Conservation (phyloP, 208 protist genomes). For the Crithidia brevicula region DNA sequence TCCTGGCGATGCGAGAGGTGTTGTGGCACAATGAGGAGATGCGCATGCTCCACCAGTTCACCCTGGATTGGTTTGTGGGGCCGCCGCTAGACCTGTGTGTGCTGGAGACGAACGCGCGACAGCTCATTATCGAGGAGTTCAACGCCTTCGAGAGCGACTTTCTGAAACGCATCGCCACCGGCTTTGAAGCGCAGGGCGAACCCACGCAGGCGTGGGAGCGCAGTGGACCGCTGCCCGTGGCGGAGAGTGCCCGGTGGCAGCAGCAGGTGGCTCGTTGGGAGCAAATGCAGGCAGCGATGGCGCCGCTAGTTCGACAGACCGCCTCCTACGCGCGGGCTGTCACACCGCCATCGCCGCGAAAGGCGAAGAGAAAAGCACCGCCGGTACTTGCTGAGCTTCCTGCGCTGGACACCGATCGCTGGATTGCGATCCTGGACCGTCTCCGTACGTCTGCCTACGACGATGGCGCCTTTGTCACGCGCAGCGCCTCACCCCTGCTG, state of each 20-base stretch:
- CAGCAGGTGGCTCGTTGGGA: constrained; percentile 8
- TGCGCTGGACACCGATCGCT: neutral
- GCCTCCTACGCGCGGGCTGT: constrained; percentile 10
- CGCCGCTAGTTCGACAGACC: neutral
- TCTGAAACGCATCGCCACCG: neutral
- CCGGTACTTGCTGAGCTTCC: too few species aligned
- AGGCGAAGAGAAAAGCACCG: neutral
- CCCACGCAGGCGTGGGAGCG: constrained; percentile 3
- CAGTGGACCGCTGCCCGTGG: neutral
- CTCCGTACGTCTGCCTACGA: neutral
- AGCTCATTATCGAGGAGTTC: constrained; percentile 18
- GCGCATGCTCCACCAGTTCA: constrained; percentile 19
- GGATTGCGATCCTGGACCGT: neutral
- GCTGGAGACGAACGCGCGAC: constrained; percentile 23
- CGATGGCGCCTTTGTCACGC: constrained; percentile 1
- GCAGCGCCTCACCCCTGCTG: constrained; percentile 7
- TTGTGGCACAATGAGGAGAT: constrained; percentile 16
- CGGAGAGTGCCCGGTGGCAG: neutral
- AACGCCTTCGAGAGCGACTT: neutral
- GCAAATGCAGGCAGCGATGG: constrained; percentile 1
- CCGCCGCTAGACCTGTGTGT: constrained; percentile 18
- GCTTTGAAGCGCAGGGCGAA: neutral
- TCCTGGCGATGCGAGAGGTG: constrained; percentile 5
- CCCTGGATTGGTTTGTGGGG: constrained; percentile 12
- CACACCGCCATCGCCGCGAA: too few species aligned